Percentiles rank a stretch among this genome's conserved stretches.
These are phyloP conservation scores for Mortierella sp. DNA, from an alignment of 371 early-diverging fungal genomes.

Conservation along the genomic window DNA sequence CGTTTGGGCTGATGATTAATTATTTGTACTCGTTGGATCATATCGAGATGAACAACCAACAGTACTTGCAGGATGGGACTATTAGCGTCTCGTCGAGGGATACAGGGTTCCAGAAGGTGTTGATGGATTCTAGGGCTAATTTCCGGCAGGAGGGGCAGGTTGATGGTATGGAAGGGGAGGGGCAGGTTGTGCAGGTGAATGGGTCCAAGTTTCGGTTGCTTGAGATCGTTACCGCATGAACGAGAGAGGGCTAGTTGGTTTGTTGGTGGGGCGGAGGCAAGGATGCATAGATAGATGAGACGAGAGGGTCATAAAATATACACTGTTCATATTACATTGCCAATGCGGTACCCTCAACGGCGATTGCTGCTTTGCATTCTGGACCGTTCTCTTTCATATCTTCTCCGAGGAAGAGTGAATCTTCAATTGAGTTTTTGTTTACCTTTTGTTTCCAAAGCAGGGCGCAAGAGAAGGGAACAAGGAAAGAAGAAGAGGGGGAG, in stretches of 20 bases:
- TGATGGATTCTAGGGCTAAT: not conserved
- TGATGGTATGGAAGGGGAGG: not conserved
- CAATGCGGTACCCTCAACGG: too few relatives aligned
- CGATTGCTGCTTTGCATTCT: too few relatives aligned
- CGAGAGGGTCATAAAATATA: too few relatives aligned
- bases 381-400: too few relatives aligned
- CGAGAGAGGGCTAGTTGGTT: not conserved
- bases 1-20: constrained; percentile 92
- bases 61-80: constrained; percentile 75
- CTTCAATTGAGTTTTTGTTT: too few relatives aligned
- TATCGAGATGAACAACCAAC: constrained; percentile 81
- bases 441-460: too few relatives aligned
- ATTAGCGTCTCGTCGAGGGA: constrained; percentile 64
- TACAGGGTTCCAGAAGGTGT: constrained; percentile 19
- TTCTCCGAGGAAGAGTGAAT: too few relatives aligned
- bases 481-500: too few relatives aligned
- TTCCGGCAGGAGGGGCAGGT: not conserved
- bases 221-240: constrained; percentile 39
- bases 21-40: constrained; percentile 79
- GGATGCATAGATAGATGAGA: not conserved
- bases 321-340: too few relatives aligned
- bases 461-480: too few relatives aligned
- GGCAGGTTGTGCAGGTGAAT: constrained; percentile 28
- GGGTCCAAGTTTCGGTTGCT: constrained; percentile 32
- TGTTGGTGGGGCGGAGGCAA: not conserved